Evolutionary conservation across 148 eudicot species (phyloP).

Genomic region (Nepenthes gracilis): DNA sequence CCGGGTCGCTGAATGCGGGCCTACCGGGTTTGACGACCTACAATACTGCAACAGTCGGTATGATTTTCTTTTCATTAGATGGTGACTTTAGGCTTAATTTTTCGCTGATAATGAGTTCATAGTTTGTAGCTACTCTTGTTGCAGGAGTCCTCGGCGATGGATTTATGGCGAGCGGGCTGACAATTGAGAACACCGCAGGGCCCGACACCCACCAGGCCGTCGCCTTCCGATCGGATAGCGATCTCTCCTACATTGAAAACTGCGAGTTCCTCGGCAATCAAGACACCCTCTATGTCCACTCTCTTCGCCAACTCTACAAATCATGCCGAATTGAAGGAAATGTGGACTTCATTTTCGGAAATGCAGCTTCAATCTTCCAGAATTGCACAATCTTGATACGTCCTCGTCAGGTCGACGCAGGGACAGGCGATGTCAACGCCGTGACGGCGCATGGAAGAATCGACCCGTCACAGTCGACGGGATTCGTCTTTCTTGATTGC

Average conservation of each 20-base stretch:
- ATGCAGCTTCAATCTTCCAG: conserved; percentile 64
- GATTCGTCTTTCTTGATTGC: conserved; percentile 57
- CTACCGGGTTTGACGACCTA: conserved; percentile 48
- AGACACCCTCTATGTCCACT: conserved; percentile 81
- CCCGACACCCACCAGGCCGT: conserved; percentile 78
- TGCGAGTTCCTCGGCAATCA: conserved; percentile 86
- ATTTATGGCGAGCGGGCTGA: conserved; percentile 75
- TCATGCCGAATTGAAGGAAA: conserved; percentile 66
- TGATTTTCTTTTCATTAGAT: conserved; percentile 6
- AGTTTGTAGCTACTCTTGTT: neutral
- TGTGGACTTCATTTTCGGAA: conserved; percentile 86
- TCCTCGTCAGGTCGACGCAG: conserved; percentile 54
- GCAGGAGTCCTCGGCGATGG: conserved; percentile 73
- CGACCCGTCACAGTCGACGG: conserved; percentile 69
- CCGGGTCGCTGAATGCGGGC: conserved; percentile 43
- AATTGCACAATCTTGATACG: conserved; percentile 58
- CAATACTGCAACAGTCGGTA: conserved; percentile 77
- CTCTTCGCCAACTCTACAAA: conserved; percentile 71
- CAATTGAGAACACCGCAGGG: conserved; percentile 80
- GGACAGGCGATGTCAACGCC: conserved; percentile 70
- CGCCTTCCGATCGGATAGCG: conserved; percentile 83
- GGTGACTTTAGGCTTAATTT: neutral
- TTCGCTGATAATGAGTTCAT: neutral
- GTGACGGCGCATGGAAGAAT: conserved; percentile 76
- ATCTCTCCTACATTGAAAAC: conserved; percentile 54